Evolutionary conservation across 2,329 filamentous ascomycete species (phyloP), one percentile per base, ranked within the genome.

Genomic region (Pseudopyricularia javanii): DNA sequence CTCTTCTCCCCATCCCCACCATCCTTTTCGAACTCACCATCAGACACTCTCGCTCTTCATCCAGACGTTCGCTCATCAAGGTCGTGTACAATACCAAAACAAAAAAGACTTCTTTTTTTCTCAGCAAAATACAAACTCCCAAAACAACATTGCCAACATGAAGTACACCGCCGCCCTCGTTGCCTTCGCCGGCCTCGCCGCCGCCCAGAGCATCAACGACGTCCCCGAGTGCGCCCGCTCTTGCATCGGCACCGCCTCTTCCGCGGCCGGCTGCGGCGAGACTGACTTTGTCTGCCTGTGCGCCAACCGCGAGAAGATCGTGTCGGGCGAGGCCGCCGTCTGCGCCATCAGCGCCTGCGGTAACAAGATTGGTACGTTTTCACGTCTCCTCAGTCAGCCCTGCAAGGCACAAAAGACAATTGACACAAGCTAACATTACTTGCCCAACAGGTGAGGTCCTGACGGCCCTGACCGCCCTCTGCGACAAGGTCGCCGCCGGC

Each of bases 391-490:
- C 30, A 32, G 7, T 40, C 20, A 12, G n/a, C 15, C 28, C 8
- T 26, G 17, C 33, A 9, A 15, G n/a, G 50, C 12, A 12, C 6
- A 53, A 30, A 30, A 30, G 53, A 52, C 52, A 55, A 52, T 26
- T 37, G 14, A 20, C 7, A 14, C 24, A 20, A 15, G 24, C 37
- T 20, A 20, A 34, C 17, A 15, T 24, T 2, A 20, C 22, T 30
- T 2, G 12, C 50, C 28, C 9, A 7, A 34, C 17, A 62, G 60
- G 50, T 53, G 8, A 61, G 35, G 60, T 63, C 54, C 55, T 63
- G 49, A 57, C 68, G 1, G 72, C 76, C 0, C 82, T 81, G 0
- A 66, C 77, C 9, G 74, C 69, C 47, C 85, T 95, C 53, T 79
- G 88, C 26, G 69, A 73, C 11, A 63, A 79, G 3, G 76, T 83